phyloP scores from a whole-genome alignment of 208 protist genomes.

The Acanthamoeba quina region DNA sequence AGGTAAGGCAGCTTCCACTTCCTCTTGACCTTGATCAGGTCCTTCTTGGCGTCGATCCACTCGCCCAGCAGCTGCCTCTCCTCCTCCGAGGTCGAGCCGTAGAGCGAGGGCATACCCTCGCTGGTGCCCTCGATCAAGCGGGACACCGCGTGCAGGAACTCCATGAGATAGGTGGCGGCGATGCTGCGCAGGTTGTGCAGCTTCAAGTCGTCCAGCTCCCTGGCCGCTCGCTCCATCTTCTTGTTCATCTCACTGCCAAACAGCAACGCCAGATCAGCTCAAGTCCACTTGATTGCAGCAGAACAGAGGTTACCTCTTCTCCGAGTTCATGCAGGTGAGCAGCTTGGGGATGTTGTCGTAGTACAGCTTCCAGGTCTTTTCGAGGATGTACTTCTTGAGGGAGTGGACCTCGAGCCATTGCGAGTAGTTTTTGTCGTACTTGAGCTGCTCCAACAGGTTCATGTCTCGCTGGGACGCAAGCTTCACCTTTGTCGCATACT shows the following conservation, averaged over 20 bases:
- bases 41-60: constrained; percentile 80
- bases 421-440: constrained; percentile 81
- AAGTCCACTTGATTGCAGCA: not conserved
- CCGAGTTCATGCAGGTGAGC: constrained; percentile 72
- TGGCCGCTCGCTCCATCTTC: constrained; percentile 1
- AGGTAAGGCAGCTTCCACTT: constrained; percentile 81
- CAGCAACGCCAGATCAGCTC: not conserved
- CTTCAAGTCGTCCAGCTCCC: constrained; percentile 61
- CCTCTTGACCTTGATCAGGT: constrained; percentile 80
- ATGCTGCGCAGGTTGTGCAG: constrained; percentile 74
- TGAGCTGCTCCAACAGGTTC: constrained; percentile 76
- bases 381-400: constrained; percentile 72
- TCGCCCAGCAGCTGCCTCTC: constrained; percentile 76
- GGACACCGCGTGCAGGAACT: constrained; percentile 84
- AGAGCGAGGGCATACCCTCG: constrained; percentile 81
- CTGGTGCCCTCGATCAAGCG: constrained; percentile 75
- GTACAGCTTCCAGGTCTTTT: constrained; percentile 79
- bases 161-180: constrained; percentile 81
- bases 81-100: constrained; percentile 85
- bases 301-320: constrained; percentile 2
- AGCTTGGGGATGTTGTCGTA: constrained; percentile 80
- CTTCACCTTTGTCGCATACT: constrained; percentile 15
- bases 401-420: constrained; percentile 58
- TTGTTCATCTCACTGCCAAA: not conserved
- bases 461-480: constrained; percentile 60